Conservation (phyloP, 2,329 filamentous ascomycete species). For the Fusarium vanettenii region DNA sequence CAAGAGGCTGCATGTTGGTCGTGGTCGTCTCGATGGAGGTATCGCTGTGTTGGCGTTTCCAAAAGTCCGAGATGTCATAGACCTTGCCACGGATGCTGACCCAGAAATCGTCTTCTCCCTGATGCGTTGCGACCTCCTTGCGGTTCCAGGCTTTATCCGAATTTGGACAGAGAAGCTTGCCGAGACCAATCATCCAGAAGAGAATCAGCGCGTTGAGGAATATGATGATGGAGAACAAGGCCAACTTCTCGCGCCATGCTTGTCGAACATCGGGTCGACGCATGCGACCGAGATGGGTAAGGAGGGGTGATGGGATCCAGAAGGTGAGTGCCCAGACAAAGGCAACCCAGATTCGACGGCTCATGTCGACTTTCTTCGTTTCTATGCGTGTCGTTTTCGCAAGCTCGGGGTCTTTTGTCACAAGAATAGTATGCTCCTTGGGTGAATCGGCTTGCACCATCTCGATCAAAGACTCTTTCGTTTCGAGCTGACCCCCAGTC, state of each 20-base stretch:
- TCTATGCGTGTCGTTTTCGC: constrained; percentile 82
- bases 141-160: constrained; percentile 88
- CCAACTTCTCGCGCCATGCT: constrained; percentile 96
- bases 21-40: constrained; percentile 68
- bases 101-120: constrained; percentile 81
- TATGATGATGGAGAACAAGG: constrained; percentile 82
- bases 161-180: constrained; percentile 87
- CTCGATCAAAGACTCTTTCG: neutral
- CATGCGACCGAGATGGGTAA: constrained; percentile 89
- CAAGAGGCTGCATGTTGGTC: constrained; percentile 79
- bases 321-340: constrained; percentile 90
- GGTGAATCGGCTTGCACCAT: neutral
- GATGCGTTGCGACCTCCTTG: constrained; percentile 76
- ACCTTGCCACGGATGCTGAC: constrained; percentile 90
- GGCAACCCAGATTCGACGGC: constrained; percentile 81
- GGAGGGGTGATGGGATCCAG: constrained; percentile 89
- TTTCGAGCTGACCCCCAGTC: neutral
- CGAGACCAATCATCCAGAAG: constrained; percentile 93
- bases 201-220: constrained; percentile 84
- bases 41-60: constrained; percentile 86
- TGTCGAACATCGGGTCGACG: constrained; percentile 96
- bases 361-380: constrained; percentile 70
- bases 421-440: neutral
- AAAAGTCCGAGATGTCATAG: constrained; percentile 93
- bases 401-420: constrained; percentile 74